Percentiles rank a stretch among this genome's conserved stretches.
phyloP scores from a whole-genome alignment of 192 early-diverging fungal genomes.

The Coemansia sp. region DNA sequence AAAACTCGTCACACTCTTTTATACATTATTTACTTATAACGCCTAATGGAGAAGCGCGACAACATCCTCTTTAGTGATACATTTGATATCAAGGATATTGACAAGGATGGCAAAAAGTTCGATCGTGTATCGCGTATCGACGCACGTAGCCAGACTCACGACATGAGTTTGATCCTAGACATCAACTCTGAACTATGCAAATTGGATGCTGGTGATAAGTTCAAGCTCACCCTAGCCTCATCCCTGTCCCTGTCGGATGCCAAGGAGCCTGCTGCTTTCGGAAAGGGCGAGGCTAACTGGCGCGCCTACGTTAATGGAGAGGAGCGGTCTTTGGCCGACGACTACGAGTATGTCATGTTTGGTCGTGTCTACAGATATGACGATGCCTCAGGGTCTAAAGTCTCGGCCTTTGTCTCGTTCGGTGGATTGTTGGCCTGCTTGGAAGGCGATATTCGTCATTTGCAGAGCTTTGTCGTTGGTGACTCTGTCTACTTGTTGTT shows the following conservation, averaged over 20 bases:
- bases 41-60: constrained; percentile 66
- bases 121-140: constrained; percentile 92
- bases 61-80: constrained; percentile 86
- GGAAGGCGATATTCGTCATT: constrained; percentile 80
- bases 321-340: constrained; percentile 83
- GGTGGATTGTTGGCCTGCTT: constrained; percentile 93
- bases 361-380: constrained; percentile 97
- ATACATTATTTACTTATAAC: not conserved
- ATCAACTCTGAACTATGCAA: constrained; percentile 96
- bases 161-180: constrained; percentile 91
- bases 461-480: constrained; percentile 84
- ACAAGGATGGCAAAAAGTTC: constrained; percentile 92
- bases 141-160: constrained; percentile 81
- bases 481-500: constrained; percentile 92
- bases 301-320: constrained; percentile 60
- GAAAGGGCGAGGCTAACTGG: constrained; percentile 58
- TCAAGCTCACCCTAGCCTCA: constrained; percentile 80
- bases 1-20: constrained; percentile 8
- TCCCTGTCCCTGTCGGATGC: constrained; percentile 69
- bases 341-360: constrained; percentile 99
- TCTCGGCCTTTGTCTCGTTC: constrained; percentile 86
- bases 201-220: constrained; percentile 81
- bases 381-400: constrained; percentile 71
- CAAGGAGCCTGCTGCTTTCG: constrained; percentile 41
- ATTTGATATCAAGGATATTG: constrained; percentile 87